phyloP scores from a whole-genome alignment of 2,329 filamentous ascomycete species.

The Geosmithia putterillii region DNA sequence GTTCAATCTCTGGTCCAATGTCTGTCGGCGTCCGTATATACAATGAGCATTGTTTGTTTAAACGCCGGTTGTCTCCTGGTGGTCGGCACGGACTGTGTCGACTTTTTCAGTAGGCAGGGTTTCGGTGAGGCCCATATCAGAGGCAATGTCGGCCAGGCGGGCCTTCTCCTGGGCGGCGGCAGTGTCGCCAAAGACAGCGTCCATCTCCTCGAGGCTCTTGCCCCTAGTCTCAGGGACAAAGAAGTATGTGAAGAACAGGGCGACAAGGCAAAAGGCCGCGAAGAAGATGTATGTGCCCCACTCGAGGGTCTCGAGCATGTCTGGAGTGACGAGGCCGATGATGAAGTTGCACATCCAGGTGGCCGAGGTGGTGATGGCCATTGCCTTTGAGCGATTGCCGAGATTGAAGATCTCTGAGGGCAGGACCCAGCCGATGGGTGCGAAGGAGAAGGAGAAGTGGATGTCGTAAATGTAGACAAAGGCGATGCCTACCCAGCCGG shows the following conservation, averaged over 20 bases:
- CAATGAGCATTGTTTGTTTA: not conserved
- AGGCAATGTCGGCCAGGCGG: conserved; percentile 12
- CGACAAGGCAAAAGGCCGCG: conserved; percentile 36
- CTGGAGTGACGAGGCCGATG: conserved; percentile 19
- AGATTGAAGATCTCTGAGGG: conserved; percentile 51
- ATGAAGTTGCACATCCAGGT: conserved; percentile 25
- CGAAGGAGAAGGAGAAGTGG: conserved; percentile 50
- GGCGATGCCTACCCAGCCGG: conserved; percentile 46
- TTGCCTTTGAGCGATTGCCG: conserved; percentile 45
- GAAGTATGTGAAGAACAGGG: conserved; percentile 36
- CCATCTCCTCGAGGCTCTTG: conserved; percentile 44
- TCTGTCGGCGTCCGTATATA: not conserved
- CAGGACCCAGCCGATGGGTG: conserved; percentile 53
- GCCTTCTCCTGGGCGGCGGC: conserved; percentile 21
- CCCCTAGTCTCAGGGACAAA: conserved; percentile 48
- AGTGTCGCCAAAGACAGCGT: conserved; percentile 28
- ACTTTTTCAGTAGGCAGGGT: conserved; percentile 8
- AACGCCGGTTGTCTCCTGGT: not conserved
- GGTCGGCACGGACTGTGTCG: conserved; percentile 2
- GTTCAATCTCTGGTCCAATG: too few relatives aligned
- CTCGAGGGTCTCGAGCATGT: conserved; percentile 39
- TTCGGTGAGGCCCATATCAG: conserved; percentile 11
- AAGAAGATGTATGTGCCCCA: conserved; percentile 50
- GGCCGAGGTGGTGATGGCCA: conserved; percentile 42
- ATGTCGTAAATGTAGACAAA: conserved; percentile 54